A percentile compares a stretch with the other conserved stretches of the same genome.
phyloP scores from a whole-genome alignment of 805 yeast genomes.

The Candida maesae region DNA sequence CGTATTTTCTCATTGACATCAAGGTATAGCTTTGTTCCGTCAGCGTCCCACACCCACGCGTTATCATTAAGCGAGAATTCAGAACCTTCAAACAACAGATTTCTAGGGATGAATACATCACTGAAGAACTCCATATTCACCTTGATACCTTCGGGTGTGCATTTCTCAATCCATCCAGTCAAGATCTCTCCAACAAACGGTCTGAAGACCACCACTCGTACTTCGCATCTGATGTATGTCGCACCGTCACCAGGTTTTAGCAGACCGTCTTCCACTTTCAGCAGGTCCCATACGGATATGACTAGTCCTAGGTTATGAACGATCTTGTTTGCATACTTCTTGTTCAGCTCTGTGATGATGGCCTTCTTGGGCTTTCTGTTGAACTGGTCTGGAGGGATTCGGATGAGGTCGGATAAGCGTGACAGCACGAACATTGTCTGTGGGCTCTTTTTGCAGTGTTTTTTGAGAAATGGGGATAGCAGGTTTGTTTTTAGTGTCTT shows the following conservation, averaged over 20 bases:
- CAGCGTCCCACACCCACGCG: conserved; percentile 92
- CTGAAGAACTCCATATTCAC: conserved; percentile 83
- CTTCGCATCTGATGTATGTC: conserved; percentile 67
- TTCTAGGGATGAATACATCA: conserved; percentile 85
- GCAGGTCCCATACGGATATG: conserved; percentile 77
- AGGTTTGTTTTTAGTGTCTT: not conserved
- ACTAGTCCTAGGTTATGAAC: conserved; percentile 83
- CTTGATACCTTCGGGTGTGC: conserved; percentile 83
- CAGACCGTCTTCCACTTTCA: conserved; percentile 81
- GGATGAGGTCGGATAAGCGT: conserved; percentile 74
- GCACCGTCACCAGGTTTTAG: conserved; percentile 95
- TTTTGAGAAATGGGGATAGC: too few species aligned
- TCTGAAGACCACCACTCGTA: conserved; percentile 78
- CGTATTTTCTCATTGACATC: conserved; percentile 90
- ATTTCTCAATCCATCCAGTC: conserved; percentile 89
- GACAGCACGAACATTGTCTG: conserved; percentile 79
- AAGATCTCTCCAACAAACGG: conserved; percentile 94
- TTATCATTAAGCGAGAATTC: conserved; percentile 67
- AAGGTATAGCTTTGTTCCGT: conserved; percentile 71
- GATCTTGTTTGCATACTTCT: conserved; percentile 82
- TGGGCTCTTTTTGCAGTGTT: too few species aligned
- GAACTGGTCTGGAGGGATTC: conserved; percentile 85
- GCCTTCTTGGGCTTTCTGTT: conserved; percentile 68
- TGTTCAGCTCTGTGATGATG: conserved; percentile 73
- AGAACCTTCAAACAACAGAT: conserved; percentile 75